Evolutionary conservation across 495 filamentous ascomycete species (phyloP).

Genomic region (Cercophora samala): DNA sequence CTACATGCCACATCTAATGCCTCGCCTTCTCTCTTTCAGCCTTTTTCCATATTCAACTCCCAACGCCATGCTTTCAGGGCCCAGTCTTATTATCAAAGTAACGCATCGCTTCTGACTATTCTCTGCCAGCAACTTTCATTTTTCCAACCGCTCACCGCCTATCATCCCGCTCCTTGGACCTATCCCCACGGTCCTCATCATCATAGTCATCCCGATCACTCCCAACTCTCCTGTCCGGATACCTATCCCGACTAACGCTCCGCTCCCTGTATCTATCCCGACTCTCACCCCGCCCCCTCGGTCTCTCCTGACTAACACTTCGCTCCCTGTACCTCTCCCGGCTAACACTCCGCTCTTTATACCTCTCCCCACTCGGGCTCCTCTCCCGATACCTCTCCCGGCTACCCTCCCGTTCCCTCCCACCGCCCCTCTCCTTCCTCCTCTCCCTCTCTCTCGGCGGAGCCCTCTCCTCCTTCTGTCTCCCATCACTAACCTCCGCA

Average conservation of each 20-base stretch:
- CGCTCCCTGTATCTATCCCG: background rate
- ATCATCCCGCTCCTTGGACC: background rate
- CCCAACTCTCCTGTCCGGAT: background rate
- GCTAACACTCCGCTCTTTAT: background rate
- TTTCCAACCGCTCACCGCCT: background rate
- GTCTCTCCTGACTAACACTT: background rate
- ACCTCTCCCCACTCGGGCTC: background rate
- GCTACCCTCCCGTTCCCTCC: background rate
- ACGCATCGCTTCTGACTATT: background rate
- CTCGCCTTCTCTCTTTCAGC: background rate
- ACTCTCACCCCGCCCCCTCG: background rate
- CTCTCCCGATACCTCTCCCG: background rate
- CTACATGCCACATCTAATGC: background rate
- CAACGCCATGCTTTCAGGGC: background rate
- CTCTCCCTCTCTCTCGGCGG: background rate
- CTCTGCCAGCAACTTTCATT: background rate
- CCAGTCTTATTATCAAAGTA: background rate
- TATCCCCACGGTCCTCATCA: constrained; percentile 7
- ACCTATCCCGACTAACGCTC: background rate
- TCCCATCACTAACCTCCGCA: no score
- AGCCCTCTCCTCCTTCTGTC: background rate
- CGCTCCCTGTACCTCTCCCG: background rate
- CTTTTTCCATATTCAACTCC: background rate
- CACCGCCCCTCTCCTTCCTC: background rate
- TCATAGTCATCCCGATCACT: background rate